Conservation (phyloP, 805 yeast species). For the Candida taoyuanica region DNA sequence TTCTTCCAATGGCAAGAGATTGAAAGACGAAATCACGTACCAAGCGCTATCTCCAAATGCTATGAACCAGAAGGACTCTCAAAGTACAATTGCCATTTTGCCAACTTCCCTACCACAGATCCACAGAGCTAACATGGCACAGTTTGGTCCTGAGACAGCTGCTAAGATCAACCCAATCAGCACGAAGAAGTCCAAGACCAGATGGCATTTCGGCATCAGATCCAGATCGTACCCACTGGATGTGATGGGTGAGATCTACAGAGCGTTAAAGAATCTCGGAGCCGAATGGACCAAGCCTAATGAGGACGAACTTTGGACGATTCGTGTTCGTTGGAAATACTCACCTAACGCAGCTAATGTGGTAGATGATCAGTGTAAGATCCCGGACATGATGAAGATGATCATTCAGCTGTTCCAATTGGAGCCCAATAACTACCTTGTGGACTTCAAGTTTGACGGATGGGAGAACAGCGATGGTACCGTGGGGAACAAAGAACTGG, state of each 20-base stretch:
- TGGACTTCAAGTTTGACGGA: constrained; percentile 94
- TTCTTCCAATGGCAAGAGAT: constrained; percentile 14
- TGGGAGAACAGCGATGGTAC: constrained; percentile 63
- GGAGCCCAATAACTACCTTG: constrained; percentile 92
- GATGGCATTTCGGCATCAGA: constrained; percentile 98
- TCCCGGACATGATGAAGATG: constrained; percentile 90
- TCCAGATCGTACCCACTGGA: constrained; percentile 94
- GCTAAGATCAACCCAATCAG: constrained; percentile 49
- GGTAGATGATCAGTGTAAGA: constrained; percentile 22
- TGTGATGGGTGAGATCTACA: constrained; percentile 97
- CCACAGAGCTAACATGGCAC: constrained; percentile 89
- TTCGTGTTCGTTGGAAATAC: constrained; percentile 90
- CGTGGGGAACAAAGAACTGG: constrained; percentile 27
- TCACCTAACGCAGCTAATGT: constrained; percentile 34
- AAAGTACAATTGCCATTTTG: constrained; percentile 83
- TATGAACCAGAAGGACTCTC: constrained; percentile 27
- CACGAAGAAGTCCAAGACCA: constrained; percentile 82
- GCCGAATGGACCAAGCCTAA: constrained; percentile 97
- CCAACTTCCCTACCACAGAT: constrained; percentile 94
- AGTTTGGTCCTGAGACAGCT: constrained; percentile 44
- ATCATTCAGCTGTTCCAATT: constrained; percentile 92
- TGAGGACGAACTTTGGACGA: constrained; percentile 95
- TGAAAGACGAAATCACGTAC: constrained; percentile 31
- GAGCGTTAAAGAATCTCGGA: constrained; percentile 88
- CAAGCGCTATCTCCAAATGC: constrained; percentile 29